These are phyloP conservation scores for Aspergillus calidoustus DNA, from an alignment of 2,329 filamentous ascomycete genomes.

Conservation along the genomic window DNA sequence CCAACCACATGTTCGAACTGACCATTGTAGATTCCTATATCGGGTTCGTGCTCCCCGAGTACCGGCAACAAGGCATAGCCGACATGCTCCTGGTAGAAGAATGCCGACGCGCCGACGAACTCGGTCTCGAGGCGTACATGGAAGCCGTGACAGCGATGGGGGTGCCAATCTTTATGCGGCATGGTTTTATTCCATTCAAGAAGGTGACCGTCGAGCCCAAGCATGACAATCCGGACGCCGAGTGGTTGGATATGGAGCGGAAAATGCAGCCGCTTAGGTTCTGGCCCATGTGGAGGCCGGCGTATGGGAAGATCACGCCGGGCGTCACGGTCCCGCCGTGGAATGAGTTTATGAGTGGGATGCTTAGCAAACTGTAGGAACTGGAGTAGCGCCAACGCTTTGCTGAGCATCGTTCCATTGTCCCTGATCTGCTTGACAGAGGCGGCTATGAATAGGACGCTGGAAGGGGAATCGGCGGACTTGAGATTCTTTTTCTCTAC, in stretches of 20 bases:
- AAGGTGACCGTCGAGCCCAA: background rate
- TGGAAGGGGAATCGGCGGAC: no score
- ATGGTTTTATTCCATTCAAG: constrained; percentile 6
- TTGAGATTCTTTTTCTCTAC: no score
- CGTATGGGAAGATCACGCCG: background rate
- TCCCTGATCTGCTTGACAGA: no score
- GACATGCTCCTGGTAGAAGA: constrained; percentile 4
- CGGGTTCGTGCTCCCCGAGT: constrained; percentile 4
- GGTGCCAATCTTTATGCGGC: background rate
- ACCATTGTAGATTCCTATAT: constrained; percentile 1
- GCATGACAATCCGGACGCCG: background rate
- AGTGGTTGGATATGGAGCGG: constrained; percentile 11
- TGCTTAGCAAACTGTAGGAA: background rate
- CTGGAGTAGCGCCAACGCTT: no score
- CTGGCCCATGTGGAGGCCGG: constrained; percentile 14
- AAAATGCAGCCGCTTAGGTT: constrained; percentile 13
- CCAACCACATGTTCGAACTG: background rate
- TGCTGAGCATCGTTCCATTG: no score
- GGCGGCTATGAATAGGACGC: no score
- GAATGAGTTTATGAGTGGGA: constrained; percentile 3
- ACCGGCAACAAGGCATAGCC: background rate
- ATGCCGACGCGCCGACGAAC: constrained; percentile 9
- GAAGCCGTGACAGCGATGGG: constrained; percentile 6
- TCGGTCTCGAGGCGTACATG: constrained; percentile 7
- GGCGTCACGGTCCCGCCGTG: constrained; percentile 5